Base-by-base conservation (phyloP, 345 rosid genomes). In the Murraya paniculata region DNA sequence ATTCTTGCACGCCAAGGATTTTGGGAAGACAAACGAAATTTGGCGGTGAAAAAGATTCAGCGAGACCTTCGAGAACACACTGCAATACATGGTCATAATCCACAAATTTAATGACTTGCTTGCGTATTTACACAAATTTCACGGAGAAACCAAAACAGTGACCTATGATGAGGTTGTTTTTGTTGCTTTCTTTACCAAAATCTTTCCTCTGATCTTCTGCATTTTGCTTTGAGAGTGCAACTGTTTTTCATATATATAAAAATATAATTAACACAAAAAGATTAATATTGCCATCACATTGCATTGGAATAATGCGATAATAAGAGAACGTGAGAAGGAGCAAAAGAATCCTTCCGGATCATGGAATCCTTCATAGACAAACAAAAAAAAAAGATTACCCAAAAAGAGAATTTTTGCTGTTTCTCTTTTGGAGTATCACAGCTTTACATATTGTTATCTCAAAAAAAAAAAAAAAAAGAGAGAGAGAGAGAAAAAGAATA, bases 1-100 rank as follows among this genome's bases (percentile, higher is more conserved):
- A 55, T 73, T 72, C 75, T 67, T 76, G 64, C 81, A 76, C 80
- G 81, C 61, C 78, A 72, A 76, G 75, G 25, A 22, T 78, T 48
- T 64, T n/a, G 73, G 73, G 56, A 67, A 57, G 73, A 68, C 73
- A 33, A 64, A 19, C 28, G 56, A 77, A 36, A 38, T 67, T 38
- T 77, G 73, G 67, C 38, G 35, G 72, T 76, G 72, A 66, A 38
- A 24, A n/a, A 13, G 50, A 50, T 41, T 14, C 39, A 14, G 24
- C 19, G 35, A 45, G 36, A 45, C 13, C 28, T 24, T 72, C 33
- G 33, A 57, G 58, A 57, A 57, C 27, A n/a, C 53, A 9, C 53
- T 21, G 41, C 2, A 28, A 2, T 5, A 1, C 9, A 27, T 16
- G 41, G 50, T 45, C 50, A 13, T 45, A 9, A 18, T 28, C 38